phyloP scores from a whole-genome alignment of 208 protist genomes.

The Wallacemonas rigidus region DNA sequence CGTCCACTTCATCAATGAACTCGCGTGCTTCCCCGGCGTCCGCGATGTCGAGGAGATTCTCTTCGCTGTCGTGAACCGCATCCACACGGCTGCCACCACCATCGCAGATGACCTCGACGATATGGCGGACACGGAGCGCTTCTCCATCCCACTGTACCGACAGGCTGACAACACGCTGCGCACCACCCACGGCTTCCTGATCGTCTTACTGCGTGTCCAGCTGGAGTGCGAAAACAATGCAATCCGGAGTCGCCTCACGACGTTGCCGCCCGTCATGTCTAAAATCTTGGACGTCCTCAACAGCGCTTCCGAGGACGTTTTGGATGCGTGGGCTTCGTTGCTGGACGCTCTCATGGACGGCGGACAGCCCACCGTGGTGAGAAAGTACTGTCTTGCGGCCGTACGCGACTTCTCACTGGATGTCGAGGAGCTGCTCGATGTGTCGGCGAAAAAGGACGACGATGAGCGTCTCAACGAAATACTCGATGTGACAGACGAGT shows the following conservation, averaged over 20 bases:
- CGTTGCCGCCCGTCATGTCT: conserved; percentile 71
- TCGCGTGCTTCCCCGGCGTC: conserved; percentile 64
- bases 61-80: conserved; percentile 75
- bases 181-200: conserved; percentile 63
- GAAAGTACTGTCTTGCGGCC: conserved; percentile 62
- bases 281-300: conserved; percentile 76
- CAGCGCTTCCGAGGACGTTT: conserved; percentile 60
- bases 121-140: conserved; percentile 33
- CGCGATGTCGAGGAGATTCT: conserved; percentile 69
- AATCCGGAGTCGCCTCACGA: conserved; percentile 57
- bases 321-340: conserved; percentile 67
- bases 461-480: conserved; percentile 88
- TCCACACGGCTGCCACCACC: conserved; percentile 50
- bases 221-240: conserved; percentile 88
- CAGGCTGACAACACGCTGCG: conserved; percentile 47
- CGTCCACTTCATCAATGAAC: conserved; percentile 85
- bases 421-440: conserved; percentile 75
- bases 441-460: conserved; percentile 71
- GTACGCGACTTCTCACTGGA: conserved; percentile 64
- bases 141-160: conserved; percentile 56
- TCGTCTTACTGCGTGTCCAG: conserved; percentile 79
- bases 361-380: conserved; percentile 49
- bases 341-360: conserved; percentile 59
- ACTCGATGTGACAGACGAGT: conserved; percentile 85
- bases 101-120: conserved; percentile 52